Evolutionary conservation across 2,329 filamentous ascomycete species (phyloP), one percentile per base, ranked within the genome.

Genomic region (Esteya vermicola): DNA sequence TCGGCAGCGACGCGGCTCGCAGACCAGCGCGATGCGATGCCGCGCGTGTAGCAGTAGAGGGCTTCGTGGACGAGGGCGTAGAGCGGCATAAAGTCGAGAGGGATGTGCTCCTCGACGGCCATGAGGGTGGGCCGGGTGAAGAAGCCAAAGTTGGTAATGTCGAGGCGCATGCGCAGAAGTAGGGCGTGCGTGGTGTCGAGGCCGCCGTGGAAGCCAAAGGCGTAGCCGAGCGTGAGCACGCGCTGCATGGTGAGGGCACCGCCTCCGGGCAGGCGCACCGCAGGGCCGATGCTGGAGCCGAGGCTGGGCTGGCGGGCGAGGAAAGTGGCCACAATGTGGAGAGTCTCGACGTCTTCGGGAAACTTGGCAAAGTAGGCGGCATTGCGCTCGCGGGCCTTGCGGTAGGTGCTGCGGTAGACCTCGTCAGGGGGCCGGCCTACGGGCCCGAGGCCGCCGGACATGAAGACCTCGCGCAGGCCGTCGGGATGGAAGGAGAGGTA

Each of bases 31-130:
- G 84, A 79, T 9, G 74, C 66, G 26, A 69, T 55, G 8, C 67
- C 64, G 4, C 65, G 72, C 44, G 74, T 72, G 57, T 82, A 75
- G 56, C 81, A 89, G 64, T 95, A 96, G 49, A 88, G 80, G 8
- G 83, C 69, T 58, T 96, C 89, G 54, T 96, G 89, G 3, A 95
- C 63, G 30, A 95, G 66, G 20, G 83, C 81, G 55, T 95, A 96
- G 44, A 95, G 74, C 41, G 89, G 75, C 48, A 78, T 75, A 31
- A 74, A 71, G 52, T 95, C 86, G 52, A 85, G 86, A 3, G 69
- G 65, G 3, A 78, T 69, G 38, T 72, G 70, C 18, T 66, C 59
- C 55, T 93, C 85, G 20, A 94, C 63, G 0, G 69, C 64, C 4
- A 72, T 63, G 4, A 94, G 68, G 0, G 82, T 81, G 1, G 79